These are phyloP conservation scores for Ustilaginoidea virens DNA, from an alignment of 2,329 filamentous ascomycete species.

Conservation along the genomic window DNA sequence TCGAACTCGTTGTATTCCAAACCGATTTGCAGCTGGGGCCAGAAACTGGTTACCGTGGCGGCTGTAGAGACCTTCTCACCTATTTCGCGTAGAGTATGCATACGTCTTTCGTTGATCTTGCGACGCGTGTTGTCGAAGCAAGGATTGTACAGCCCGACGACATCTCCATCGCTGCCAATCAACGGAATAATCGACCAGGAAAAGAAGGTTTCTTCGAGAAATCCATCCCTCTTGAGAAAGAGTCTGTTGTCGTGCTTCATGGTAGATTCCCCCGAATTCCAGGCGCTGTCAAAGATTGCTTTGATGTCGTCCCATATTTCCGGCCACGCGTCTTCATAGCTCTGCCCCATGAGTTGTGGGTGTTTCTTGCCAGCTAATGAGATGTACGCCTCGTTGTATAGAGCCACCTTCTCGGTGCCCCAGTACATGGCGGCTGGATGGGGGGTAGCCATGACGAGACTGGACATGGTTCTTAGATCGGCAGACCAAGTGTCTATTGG, in stretches of 20 bases:
- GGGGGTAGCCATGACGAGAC: conserved; percentile 66
- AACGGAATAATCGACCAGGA: conserved; percentile 71
- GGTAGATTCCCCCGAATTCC: conserved; percentile 56
- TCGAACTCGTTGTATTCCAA: conserved; percentile 62
- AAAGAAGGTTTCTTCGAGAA: conserved; percentile 67
- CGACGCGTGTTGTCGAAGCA: conserved; percentile 68
- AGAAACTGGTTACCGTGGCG: conserved; percentile 59
- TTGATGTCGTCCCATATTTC: conserved; percentile 63
- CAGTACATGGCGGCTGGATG: conserved; percentile 68
- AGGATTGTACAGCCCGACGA: conserved; percentile 66
- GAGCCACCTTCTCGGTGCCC: conserved; percentile 50
- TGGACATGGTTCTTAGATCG: conserved; percentile 64
- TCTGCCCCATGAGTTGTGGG: conserved; percentile 57
- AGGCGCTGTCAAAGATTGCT: conserved; percentile 52
- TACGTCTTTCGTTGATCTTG: conserved; percentile 63
- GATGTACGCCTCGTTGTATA: conserved; percentile 63
- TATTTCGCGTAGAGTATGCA: conserved; percentile 64
- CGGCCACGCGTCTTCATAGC: conserved; percentile 51
- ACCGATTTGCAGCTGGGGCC: conserved; percentile 52
- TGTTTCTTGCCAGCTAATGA: conserved; percentile 63
- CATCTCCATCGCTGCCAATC: conserved; percentile 56
- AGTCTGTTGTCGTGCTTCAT: conserved; percentile 75
- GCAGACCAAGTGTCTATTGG: conserved; percentile 60
- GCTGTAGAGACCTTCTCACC: conserved; percentile 60
- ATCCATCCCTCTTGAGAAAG: conserved; percentile 54